phyloP scores from a whole-genome alignment of 768 basidiomycete species.

The Boletellus sp. region DNA sequence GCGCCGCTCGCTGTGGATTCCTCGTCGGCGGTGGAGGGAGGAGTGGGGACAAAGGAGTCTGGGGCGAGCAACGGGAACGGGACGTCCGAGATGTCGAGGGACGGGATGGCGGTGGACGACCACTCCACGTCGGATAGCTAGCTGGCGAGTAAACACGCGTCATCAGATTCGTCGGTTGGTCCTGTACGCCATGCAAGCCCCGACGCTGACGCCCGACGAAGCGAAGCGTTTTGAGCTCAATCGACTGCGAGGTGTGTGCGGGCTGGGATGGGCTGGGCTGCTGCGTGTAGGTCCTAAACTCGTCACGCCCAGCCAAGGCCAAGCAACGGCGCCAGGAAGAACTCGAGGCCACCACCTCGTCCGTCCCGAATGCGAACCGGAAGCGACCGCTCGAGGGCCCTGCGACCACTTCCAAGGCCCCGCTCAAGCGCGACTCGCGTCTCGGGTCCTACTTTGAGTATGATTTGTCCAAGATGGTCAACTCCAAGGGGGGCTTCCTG shows the following conservation, averaged over 20 bases:
- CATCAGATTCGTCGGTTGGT: constrained; percentile 7
- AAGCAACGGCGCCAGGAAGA: constrained; percentile 66
- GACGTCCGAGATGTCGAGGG: constrained; percentile 17
- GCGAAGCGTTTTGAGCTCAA: constrained; percentile 73
- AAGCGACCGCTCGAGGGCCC: constrained; percentile 67
- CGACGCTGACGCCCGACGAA: constrained; percentile 61
- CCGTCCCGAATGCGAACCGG: constrained; percentile 55
- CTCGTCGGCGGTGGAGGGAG: constrained; percentile 19
- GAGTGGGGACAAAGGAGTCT: constrained; percentile 13
- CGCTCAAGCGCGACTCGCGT: constrained; percentile 73
- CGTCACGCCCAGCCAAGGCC: constrained; percentile 61
- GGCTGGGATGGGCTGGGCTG: not conserved
- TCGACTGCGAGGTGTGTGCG: constrained; percentile 60
- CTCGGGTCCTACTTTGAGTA: constrained; percentile 95
- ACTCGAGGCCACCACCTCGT: constrained; percentile 42
- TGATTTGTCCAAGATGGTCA: constrained; percentile 95
- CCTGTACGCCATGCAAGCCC: constrained; percentile 1
- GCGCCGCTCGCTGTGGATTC: constrained; percentile 33
- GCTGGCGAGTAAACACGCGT: constrained; percentile 12
- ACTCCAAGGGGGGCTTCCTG: constrained; percentile 94
- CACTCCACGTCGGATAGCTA: constrained; percentile 12
- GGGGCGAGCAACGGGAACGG: constrained; percentile 14
- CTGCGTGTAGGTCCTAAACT: not conserved
- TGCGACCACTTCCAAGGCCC: constrained; percentile 51
- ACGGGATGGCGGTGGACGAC: constrained; percentile 26